Evolutionary conservation across 768 basidiomycete species (phyloP), one percentile per base, ranked within the genome.

Genomic region (Termitomyces sp.): DNA sequence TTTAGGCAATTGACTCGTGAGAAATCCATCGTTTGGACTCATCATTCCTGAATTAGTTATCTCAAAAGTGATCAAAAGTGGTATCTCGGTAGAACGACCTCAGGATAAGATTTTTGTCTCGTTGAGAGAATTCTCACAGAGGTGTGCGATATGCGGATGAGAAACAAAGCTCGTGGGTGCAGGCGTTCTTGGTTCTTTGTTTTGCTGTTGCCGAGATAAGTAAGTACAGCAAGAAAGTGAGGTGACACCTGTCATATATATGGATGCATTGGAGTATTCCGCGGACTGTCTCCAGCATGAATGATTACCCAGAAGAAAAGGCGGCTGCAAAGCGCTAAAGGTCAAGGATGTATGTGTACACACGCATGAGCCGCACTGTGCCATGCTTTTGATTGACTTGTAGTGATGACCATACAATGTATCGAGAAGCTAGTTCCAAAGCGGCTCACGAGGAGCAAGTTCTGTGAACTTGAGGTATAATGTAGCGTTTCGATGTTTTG

Each of bases 401-500:
- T 43, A 56, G 31, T 8, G 39, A 16, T 9, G 29, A 42, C 29
- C 31, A 6, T 50, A 56, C 20, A 27, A 18, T 13, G 34, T 24
- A 50, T 16, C 48, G 48, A 24, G n/a, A 24, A 24, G 22, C 46
- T 37, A 27, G 34, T n/a, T 29, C 29, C 55, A 49, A 46, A n/a
- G 46, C 20, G 18, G 42, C 44, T 49, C 46, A 46, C 39, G 36
- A 27, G 32, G 31, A n/a, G 18, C 13, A 36, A 20, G 42, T 46
- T n/a, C 10, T 3, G 24, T 18, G 44, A 36, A 29, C 49, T 26
- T 42, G 20, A 44, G 32, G 32, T 49, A 32, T 49, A 24, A 6
- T 14, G 20, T 24, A 49, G 48, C 48, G 48, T 49, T 36, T 56
- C 51, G 16, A 48, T 55, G 50, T 47, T 61, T 52, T 55, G 34